Evolutionary conservation across 176 grass and related monocot genomes (phyloP), one percentile per base, ranked within the genome.

Genomic region (Themeda triandra): DNA sequence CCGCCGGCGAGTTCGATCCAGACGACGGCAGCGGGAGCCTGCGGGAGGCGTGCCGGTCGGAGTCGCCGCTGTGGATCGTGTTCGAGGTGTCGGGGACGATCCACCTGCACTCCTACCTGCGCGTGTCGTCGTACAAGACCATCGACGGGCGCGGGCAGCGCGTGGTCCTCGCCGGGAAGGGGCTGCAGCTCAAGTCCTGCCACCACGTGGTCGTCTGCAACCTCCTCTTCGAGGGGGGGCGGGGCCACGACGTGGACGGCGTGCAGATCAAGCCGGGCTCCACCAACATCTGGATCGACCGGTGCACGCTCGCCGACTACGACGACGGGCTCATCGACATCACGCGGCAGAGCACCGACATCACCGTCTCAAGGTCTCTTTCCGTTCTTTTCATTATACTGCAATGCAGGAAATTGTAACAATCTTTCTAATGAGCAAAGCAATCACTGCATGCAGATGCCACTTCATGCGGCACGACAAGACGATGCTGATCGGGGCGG

Each of bases 241-340:
- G 91, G 6, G 93, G 93, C 0, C 91, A 96, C 51, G 93, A 96
- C 80, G 91, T 96, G 8, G 93, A 96, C n/a, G 93, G 77, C 73
- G 54, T 96, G 67, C 93, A 96, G 81, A 77, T 96, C 84, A 96
- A 96, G 84, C 93, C 93, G 1, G 68, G 36, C 23, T 89, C 93
- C 39, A 69, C 44, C 58, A 13, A 96, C 71, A 87, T 96, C 66
- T 96, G 93, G 93, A 91, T 96, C 45, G 93, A 96, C 67, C 84
- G 93, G 0, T 96, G 93, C 83, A 87, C 80, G 6, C 85, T 96
- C 59, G 76, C 83, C 19, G 91, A 92, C 76, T 96, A 89, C 73
- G 93, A 96, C 83, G 93, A 96, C 74, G 93, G 93, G 3, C 86
- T 93, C 39, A 89, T 96, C 77, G 93, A 96, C 78, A 93, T 96